These are phyloP conservation scores for Anacardium occidentale DNA, from an alignment of 345 rosid species.

Conservation along the genomic window DNA sequence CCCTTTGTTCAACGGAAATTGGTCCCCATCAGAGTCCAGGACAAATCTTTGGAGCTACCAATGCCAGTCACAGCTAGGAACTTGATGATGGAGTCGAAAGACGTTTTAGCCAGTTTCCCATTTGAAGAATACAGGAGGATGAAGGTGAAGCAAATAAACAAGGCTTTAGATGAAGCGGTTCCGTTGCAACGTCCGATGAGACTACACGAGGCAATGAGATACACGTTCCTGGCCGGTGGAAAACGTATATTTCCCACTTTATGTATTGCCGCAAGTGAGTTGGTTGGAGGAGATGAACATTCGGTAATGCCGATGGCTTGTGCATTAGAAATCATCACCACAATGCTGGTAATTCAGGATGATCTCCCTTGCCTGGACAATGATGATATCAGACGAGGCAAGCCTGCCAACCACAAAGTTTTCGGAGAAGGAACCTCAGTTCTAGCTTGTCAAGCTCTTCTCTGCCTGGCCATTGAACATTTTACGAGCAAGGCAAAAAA, in stretches of 20 bases:
- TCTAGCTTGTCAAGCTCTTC: conserved; percentile 57
- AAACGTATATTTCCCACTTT: conserved; percentile 59
- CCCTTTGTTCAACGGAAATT: not conserved
- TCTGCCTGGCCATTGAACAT: conserved; percentile 52
- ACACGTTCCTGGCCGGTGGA: conserved; percentile 4
- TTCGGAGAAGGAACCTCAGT: conserved; percentile 54
- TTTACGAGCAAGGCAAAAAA: conserved; percentile 24
- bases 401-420: conserved; percentile 33
- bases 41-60: not conserved
- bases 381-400: not conserved
- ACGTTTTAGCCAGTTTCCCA: conserved; percentile 19
- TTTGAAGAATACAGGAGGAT: conserved; percentile 28
- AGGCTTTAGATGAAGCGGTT: conserved; percentile 50
- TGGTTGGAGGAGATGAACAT: conserved; percentile 50
- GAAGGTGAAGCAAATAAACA: conserved; percentile 42
- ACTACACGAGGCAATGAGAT: conserved; percentile 45
- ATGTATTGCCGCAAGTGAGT: conserved; percentile 58
- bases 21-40: not conserved
- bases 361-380: not conserved
- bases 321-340: conserved; percentile 63
- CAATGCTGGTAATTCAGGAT: conserved; percentile 40
- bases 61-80: not conserved
- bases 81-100: not conserved
- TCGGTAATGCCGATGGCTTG: conserved; percentile 56
- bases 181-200: conserved; percentile 41